phyloP scores from a whole-genome alignment of 441 rosid genomes.

The Raphanus hybrid region DNA sequence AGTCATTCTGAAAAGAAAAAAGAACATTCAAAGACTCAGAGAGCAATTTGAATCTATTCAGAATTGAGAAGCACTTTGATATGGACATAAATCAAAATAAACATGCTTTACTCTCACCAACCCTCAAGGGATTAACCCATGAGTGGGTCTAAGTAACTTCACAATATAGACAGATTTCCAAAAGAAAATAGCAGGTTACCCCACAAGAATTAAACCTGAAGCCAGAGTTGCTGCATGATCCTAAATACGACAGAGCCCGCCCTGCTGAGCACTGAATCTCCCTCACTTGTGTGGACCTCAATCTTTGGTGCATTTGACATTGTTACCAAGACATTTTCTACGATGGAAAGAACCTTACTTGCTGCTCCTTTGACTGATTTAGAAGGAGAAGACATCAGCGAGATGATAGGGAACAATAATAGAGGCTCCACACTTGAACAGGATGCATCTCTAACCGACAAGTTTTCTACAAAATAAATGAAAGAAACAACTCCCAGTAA shows the following conservation, averaged over 20 bases:
- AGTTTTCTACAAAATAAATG: slow-evolving; percentile 48
- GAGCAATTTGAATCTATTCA: slow-evolving; percentile 1
- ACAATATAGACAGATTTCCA: slow-evolving; percentile 8
- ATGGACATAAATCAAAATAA: slow-evolving; percentile 12
- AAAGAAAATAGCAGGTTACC: slow-evolving; percentile 39
- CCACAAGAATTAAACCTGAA: slow-evolving; percentile 63
- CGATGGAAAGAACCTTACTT: slow-evolving; percentile 68
- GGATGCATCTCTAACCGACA: slow-evolving; percentile 44
- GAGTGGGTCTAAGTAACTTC: slow-evolving; percentile 8
- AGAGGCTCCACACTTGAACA: slow-evolving; percentile 67
- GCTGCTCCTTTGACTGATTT: slow-evolving; percentile 76
- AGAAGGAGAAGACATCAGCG: slow-evolving; percentile 88
- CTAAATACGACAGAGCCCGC: slow-evolving; percentile 68
- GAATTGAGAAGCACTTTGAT: slow-evolving; percentile 10
- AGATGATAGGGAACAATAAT: slow-evolving; percentile 70
- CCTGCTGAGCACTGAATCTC: slow-evolving; percentile 55
- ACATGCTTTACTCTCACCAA: slow-evolving; percentile 20
- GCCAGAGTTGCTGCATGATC: slow-evolving; percentile 75
- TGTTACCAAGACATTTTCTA: slow-evolving; percentile 64
- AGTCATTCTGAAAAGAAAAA: slow-evolving; percentile 56
- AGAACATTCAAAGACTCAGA: slow-evolving; percentile 36
- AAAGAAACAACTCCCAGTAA: slow-evolving; percentile 6
- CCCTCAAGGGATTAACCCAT: slow-evolving; percentile 16
- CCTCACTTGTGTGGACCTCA: slow-evolving; percentile 48
- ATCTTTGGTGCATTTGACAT: slow-evolving; percentile 54